A percentile compares a stretch with the other conserved stretches of the same genome.
These are phyloP conservation scores for Acanthamoeba polyphaga DNA, from an alignment of 208 protist species.

Conservation along the genomic window DNA sequence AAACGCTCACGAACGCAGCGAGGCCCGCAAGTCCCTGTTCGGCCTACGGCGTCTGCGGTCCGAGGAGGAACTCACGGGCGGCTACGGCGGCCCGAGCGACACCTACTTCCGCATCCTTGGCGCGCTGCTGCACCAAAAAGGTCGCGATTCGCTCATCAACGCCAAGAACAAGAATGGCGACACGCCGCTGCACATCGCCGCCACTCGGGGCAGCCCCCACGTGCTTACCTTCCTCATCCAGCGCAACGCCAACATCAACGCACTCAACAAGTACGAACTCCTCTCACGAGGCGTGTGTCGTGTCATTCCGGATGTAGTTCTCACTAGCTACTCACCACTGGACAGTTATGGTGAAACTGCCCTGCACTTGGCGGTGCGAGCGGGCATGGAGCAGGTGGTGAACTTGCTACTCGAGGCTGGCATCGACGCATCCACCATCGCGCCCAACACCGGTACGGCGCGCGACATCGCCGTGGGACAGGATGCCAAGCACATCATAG, in stretches of 20 bases:
- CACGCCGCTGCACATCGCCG: slow-evolving; percentile 61
- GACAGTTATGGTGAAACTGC: slow-evolving; percentile 37
- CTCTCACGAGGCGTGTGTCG: background rate
- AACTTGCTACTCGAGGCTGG: background rate
- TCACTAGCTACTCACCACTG: background rate
- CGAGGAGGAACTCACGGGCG: background rate
- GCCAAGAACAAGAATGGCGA: slow-evolving; percentile 58
- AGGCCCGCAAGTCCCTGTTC: slow-evolving; percentile 3
- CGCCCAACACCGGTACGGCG: slow-evolving; percentile 5
- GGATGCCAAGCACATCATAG: background rate
- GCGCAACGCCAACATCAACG: slow-evolving; percentile 33
- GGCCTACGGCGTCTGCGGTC: background rate
- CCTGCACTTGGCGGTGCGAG: slow-evolving; percentile 48
- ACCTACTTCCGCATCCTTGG: slow-evolving; percentile 14
- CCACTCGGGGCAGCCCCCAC: background rate
- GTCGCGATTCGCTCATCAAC: slow-evolving; percentile 44
- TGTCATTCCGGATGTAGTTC: background rate
- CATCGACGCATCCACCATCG: background rate
- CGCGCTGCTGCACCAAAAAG: background rate
- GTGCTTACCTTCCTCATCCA: slow-evolving; percentile 50
- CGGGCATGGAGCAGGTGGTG: background rate
- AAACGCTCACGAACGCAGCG: background rate
- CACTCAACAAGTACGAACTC: slow-evolving; percentile 53
- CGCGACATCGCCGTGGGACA: slow-evolving; percentile 4
- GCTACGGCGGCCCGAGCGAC: background rate